Conservation (phyloP, 2,329 filamentous ascomycete species). For the Thielaviopsis ethacetica region DNA sequence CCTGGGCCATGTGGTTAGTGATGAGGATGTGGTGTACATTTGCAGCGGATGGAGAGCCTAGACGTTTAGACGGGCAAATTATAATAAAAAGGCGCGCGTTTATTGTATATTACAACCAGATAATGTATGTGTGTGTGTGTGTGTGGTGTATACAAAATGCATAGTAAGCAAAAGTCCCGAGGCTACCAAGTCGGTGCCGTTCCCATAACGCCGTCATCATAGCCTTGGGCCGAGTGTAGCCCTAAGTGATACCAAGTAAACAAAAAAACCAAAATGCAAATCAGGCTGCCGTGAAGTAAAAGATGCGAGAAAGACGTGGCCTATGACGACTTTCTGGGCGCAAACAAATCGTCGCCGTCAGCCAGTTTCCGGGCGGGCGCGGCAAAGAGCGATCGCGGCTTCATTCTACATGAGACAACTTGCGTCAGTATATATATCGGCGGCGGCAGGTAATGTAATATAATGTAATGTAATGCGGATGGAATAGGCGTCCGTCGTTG, state of each 20-base stretch:
- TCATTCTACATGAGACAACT: conserved; percentile 27
- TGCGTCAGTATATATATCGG: not conserved
- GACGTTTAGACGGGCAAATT: conserved; percentile 1
- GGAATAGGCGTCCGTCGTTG: conserved; percentile 18
- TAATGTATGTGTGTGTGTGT: not conserved
- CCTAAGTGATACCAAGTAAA: not conserved
- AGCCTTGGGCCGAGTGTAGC: too few relatives aligned
- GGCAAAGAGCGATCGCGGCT: conserved; percentile 53
- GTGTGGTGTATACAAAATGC: too few relatives aligned
- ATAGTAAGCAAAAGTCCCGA: too few relatives aligned
- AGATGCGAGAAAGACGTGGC: not conserved
- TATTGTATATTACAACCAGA: too few relatives aligned
- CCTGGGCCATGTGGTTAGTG: conserved; percentile 59
- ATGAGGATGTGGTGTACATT: conserved; percentile 54
- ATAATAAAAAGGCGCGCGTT: too few relatives aligned
- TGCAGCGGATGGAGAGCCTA: conserved; percentile 48
- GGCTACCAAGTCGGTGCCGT: too few relatives aligned
- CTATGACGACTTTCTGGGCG: conserved; percentile 18
- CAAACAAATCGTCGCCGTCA: conserved; percentile 24
- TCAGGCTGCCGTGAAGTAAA: not conserved
- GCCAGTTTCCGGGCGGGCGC: conserved; percentile 47
- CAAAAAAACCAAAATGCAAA: not conserved
- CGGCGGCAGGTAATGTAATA: not conserved
- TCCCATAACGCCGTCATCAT: too few relatives aligned
- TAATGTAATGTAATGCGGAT: too few relatives aligned